phyloP scores from a whole-genome alignment of 768 basidiomycete genomes.

The Pholiota microspora region DNA sequence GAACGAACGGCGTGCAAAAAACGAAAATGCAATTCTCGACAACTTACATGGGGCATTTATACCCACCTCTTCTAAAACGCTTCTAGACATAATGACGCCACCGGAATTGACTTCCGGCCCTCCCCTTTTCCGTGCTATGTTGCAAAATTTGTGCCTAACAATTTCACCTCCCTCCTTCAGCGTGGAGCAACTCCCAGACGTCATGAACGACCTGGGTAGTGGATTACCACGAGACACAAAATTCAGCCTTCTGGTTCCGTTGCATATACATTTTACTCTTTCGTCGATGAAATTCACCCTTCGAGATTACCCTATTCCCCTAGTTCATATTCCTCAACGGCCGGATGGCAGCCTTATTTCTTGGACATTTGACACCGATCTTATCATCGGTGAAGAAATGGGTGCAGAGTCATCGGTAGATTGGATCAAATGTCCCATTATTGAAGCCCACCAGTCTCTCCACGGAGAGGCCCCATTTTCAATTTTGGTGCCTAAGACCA shows the following conservation, averaged over 20 bases:
- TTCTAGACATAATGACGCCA: constrained; percentile 45
- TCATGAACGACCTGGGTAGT: constrained; percentile 63
- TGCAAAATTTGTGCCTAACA: constrained; percentile 57
- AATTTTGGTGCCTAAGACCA: constrained; percentile 79
- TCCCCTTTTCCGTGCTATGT: constrained; percentile 68
- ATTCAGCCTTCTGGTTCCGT: constrained; percentile 80
- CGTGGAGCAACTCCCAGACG: constrained; percentile 50
- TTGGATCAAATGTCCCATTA: constrained; percentile 68
- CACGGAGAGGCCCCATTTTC: constrained; percentile 51
- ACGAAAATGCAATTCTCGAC: constrained; percentile 46
- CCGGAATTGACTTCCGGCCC: constrained; percentile 36
- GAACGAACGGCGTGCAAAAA: constrained; percentile 43
- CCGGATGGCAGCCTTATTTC: constrained; percentile 36
- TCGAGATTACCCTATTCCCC: constrained; percentile 87
- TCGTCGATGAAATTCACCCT: constrained; percentile 59
- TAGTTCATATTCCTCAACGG: constrained; percentile 68
- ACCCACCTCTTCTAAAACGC: constrained; percentile 23
- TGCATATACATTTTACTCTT: constrained; percentile 73
- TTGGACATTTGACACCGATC: constrained; percentile 68
- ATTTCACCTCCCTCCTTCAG: constrained; percentile 62
- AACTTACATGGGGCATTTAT: constrained; percentile 39
- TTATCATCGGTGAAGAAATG: constrained; percentile 89
- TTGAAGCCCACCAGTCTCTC: constrained; percentile 52
- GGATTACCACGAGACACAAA: constrained; percentile 67
- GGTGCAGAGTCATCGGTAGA: constrained; percentile 63